Conservation (phyloP, 2,329 filamentous ascomycete species). For the Aspergillus puulaauensis region DNA sequence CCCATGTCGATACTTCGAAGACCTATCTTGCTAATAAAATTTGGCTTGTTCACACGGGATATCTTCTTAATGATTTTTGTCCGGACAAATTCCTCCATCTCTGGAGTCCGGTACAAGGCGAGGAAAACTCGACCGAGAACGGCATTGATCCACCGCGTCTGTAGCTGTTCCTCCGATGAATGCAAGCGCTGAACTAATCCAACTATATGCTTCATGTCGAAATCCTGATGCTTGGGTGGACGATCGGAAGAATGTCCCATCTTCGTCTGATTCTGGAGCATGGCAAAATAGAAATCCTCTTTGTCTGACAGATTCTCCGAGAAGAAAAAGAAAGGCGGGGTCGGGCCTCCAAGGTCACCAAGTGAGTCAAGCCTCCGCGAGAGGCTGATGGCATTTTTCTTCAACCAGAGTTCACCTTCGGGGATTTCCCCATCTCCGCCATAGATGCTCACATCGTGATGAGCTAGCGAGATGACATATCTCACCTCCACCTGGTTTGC, state of each 20-base stretch:
- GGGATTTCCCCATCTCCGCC: constrained; percentile 75
- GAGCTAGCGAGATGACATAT: constrained; percentile 88
- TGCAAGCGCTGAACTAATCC: constrained; percentile 86
- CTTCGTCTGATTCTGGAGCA: constrained; percentile 80
- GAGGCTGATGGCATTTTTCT: constrained; percentile 83
- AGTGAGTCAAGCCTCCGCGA: constrained; percentile 60
- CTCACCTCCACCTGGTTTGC: constrained; percentile 92
- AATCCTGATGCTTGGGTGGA: constrained; percentile 69
- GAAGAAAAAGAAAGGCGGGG: constrained; percentile 90
- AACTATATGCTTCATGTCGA: constrained; percentile 84
- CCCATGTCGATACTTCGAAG: constrained; percentile 83
- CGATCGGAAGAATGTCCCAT: constrained; percentile 56
- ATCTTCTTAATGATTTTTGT: constrained; percentile 96
- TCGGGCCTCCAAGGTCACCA: constrained; percentile 56
- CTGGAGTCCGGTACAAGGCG: constrained; percentile 78
- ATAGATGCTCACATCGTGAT: constrained; percentile 79
- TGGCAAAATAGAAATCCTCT: constrained; percentile 95
- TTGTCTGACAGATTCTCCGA: constrained; percentile 95
- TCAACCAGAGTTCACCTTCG: constrained; percentile 94
- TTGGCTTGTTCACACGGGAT: constrained; percentile 84
- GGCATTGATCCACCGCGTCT: constrained; percentile 92
- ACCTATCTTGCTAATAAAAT: constrained; percentile 82
- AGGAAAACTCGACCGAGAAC: constrained; percentile 86
- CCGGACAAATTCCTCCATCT: constrained; percentile 75
- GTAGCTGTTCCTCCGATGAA: constrained; percentile 84